Base-by-base conservation (phyloP, 495 filamentous ascomycete species). In the Aeminium ludgeri region DNA sequence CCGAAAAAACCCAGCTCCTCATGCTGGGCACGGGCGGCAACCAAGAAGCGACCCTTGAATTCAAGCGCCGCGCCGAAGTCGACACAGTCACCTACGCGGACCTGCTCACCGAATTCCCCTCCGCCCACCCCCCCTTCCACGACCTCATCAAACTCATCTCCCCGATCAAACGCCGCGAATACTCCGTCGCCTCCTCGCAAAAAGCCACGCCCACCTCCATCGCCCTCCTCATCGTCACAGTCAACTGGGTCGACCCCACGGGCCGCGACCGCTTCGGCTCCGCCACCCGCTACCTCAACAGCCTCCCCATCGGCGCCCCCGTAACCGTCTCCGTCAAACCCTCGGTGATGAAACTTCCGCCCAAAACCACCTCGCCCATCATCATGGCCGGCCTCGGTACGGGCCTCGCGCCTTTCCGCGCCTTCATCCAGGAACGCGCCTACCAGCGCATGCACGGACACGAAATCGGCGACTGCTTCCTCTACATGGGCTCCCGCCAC, bases 301-400 rank as follows among this genome's bases (percentile, higher is more conserved):
- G 65, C 30, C 73, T 97, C 20, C 66, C 66, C 10, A 61, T 78
- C 28, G 89, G 91, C 34, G 65, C 80, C 10, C 65, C 80, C 10
- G 69, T 96, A 44, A 92, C 84, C 7, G 91, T 80, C 35, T 87
- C 80, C 34, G 81, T 96, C 62, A 97, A 97, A 64, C 85, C 91
- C 8, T 93, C 84, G 36, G 89, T 97, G 48, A 86, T 94, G 89
- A 97, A 96, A 63, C 68, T 97, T 19, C 91, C 89, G 11, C 66
- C 74, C 33, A 76, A 74, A 51, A 82, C 81, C 45, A 86, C 80
- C 32, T 77, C 84, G 41, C 89, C 89, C 7, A 70, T 97, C 45
- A 95, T 97, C 69, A 97, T 97, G 89, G 89, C 89, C 23, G 89
- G 89, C 62, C 80, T 97, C n/a, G 89, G 89, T 47, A 97, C 89